Evolutionary conservation across 441 rosid species (phyloP).

Genomic region (Raphanus hybrid): DNA sequence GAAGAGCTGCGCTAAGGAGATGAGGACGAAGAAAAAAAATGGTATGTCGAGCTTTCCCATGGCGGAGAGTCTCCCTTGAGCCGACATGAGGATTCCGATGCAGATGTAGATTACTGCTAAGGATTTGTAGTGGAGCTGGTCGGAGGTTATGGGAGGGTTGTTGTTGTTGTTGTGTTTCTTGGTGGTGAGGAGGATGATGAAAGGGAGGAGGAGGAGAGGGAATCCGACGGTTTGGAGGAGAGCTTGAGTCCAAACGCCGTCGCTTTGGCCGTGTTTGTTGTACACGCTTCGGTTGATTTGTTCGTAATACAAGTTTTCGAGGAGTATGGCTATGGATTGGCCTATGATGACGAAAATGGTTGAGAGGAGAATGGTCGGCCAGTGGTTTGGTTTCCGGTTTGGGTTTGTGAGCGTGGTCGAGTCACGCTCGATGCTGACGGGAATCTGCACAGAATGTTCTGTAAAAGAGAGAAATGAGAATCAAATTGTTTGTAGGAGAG

Average conservation of each 20-base stretch:
- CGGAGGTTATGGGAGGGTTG: conserved; percentile 10
- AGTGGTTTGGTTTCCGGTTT: conserved; percentile 39
- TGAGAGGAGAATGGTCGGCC: conserved; percentile 41
- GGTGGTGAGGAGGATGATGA: conserved; percentile 33
- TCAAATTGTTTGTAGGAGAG: not conserved
- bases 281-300: conserved; percentile 30
- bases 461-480: conserved; percentile 22
- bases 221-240: conserved; percentile 48
- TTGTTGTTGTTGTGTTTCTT: conserved; percentile 24
- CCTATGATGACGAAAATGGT: conserved; percentile 36
- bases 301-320: conserved; percentile 39
- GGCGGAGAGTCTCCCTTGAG: conserved; percentile 45
- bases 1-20: conserved; percentile 43
- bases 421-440: conserved; percentile 40
- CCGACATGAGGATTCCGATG: conserved; percentile 42
- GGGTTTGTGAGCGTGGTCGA: conserved; percentile 16
- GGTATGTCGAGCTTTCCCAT: conserved; percentile 47
- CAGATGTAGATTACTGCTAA: conserved; percentile 36
- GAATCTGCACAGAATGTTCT: conserved; percentile 40
- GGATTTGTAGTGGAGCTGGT: conserved; percentile 26
- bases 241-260: conserved; percentile 44
- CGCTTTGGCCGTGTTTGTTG: conserved; percentile 31
- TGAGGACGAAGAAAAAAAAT: conserved; percentile 33
- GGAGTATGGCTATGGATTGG: conserved; percentile 36
- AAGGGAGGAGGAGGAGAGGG: conserved; percentile 48